These are phyloP conservation scores for Silene conica DNA, from an alignment of 148 eudicot species.

Conservation along the genomic window DNA sequence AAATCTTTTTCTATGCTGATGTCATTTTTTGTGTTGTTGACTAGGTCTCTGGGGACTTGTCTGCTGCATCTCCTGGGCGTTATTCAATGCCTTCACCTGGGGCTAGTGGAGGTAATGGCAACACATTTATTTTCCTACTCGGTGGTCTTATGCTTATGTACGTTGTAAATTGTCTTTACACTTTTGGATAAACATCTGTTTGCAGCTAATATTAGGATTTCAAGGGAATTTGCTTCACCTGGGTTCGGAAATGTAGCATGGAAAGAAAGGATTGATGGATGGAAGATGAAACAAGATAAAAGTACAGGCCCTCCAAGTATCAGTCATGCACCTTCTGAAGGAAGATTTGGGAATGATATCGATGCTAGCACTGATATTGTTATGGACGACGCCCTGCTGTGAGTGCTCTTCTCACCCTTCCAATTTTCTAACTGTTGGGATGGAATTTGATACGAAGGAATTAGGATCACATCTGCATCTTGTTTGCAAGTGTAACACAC, in stretches of 20 bases:
- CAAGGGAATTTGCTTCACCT: constrained; percentile 46
- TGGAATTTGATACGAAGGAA: no score
- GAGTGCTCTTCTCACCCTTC: constrained; percentile 17
- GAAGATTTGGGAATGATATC: constrained; percentile 39
- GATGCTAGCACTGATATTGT: constrained; percentile 44
- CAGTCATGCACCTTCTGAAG: constrained; percentile 49
- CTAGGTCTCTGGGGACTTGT: constrained; percentile 41
- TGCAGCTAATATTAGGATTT: constrained; percentile 38
- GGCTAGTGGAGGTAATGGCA: constrained; percentile 33
- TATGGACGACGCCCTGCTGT: constrained; percentile 41
- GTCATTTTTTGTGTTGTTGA: neutral
- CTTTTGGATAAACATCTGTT: neutral
- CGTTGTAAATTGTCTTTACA: constrained; percentile 1
- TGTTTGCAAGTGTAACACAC: neutral
- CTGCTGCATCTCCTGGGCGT: constrained; percentile 42
- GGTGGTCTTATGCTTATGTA: neutral
- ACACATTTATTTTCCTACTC: neutral
- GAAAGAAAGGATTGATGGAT: constrained; percentile 48
- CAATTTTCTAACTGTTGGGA: neutral
- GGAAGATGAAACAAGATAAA: constrained; percentile 45
- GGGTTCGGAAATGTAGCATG: constrained; percentile 47
- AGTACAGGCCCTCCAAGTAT: constrained; percentile 40
- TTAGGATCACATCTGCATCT: neutral
- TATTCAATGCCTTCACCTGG: constrained; percentile 39
- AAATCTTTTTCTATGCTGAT: neutral